Evolutionary conservation across 2,329 filamentous ascomycete species (phyloP).

Genomic region (Fusarium haematococcum): DNA sequence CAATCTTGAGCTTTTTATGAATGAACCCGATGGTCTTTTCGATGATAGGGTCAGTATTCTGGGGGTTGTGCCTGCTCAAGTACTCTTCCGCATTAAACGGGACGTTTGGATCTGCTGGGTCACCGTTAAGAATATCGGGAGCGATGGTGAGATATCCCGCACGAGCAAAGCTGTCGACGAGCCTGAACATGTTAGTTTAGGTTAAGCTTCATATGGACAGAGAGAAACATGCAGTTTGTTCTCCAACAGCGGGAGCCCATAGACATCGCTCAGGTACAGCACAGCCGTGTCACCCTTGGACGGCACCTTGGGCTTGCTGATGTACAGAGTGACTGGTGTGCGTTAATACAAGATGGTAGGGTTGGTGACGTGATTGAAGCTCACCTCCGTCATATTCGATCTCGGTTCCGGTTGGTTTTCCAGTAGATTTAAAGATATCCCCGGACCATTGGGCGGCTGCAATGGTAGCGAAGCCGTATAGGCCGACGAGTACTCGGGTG

Average conservation of each 20-base stretch:
- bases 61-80: conserved; percentile 15
- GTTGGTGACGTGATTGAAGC: not conserved
- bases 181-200: not conserved
- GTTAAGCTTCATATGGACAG: not conserved
- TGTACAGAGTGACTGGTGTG: conserved; percentile 12
- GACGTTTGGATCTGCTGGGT: conserved; percentile 1
- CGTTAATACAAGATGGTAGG: not conserved
- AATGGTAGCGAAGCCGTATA: not conserved
- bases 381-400: conserved; percentile 13
- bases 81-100: conserved; percentile 18
- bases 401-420: not conserved
- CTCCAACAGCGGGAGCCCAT: conserved; percentile 12
- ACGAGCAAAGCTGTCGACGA: conserved; percentile 26
- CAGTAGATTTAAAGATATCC: not conserved
- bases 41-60: conserved; percentile 25
- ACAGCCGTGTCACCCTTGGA: conserved; percentile 13
- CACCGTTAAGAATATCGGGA: conserved; percentile 19
- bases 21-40: conserved; percentile 23
- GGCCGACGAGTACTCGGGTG: not conserved
- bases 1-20: conserved; percentile 52
- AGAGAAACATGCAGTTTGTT: conserved; percentile 6
- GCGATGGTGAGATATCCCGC: conserved; percentile 23
- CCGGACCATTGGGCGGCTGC: not conserved
- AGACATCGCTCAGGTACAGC: conserved; percentile 30
- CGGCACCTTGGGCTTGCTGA: conserved; percentile 16